Conservation (phyloP, 75 land plant species). For the Chamaecyparis obtusa region DNA sequence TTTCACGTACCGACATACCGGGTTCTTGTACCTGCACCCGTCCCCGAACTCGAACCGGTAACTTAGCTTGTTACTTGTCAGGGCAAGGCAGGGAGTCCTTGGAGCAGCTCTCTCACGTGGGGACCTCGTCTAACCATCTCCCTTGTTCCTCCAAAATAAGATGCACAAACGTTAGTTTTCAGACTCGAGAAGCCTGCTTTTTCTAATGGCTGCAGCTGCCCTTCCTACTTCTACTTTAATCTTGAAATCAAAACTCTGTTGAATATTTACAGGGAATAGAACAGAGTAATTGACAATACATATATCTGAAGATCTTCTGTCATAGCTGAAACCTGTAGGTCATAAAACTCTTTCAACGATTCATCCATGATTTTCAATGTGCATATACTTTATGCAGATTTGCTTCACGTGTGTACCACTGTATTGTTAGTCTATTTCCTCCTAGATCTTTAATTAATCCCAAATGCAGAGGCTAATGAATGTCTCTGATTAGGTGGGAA, state of each 20-base stretch:
- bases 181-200: not conserved
- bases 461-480: slow-evolving; percentile 62
- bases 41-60: too few species aligned
- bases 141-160: not conserved
- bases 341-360: slow-evolving; percentile 25
- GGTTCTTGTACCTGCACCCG: too few species aligned
- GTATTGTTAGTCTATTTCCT: slow-evolving; percentile 42
- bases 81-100: too few species aligned
- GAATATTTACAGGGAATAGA: not conserved
- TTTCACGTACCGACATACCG: too few species aligned
- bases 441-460: slow-evolving; percentile 47
- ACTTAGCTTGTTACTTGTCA: too few species aligned
- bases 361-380: slow-evolving; percentile 33
- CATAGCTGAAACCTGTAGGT: slow-evolving; percentile 20
- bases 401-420: too few species aligned
- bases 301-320: slow-evolving; percentile 23
- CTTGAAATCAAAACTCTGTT: too few species aligned
- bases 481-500: slow-evolving; percentile 20
- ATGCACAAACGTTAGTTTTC: not conserved
- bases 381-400: too few species aligned
- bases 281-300: too few species aligned
- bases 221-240: not conserved
- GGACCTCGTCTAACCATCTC: not conserved
- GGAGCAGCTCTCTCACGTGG: not conserved
- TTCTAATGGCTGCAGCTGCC: too few species aligned